Evolutionary conservation across 2,329 filamentous ascomycete genomes (phyloP), one percentile per base, ranked within the genome.

Genomic region (Colletotrichum sidae): DNA sequence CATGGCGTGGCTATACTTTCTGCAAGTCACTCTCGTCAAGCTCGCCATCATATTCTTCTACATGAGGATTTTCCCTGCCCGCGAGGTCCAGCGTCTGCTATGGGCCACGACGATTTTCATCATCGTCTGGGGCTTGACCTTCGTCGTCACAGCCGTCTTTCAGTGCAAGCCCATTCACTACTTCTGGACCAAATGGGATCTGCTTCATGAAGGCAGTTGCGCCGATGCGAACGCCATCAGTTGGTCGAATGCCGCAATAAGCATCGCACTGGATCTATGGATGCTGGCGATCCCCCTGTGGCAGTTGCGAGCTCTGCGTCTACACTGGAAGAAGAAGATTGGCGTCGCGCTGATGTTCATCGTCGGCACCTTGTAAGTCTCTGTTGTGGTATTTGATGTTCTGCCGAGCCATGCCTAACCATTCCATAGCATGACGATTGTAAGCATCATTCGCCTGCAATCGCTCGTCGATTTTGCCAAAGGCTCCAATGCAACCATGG

Each of bases 141-240:
- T 81, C 62, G 67, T 79, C 37, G 47, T 83, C 5, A 71, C 77
- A 2, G 77, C 74, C 8, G 69, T 83, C 10, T 82, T 85, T 53
- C 79, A 83, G 64, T 86, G 84, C 72, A 72, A 63, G 15, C 84
- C 84, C 0, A 74, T 86, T 35, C 71, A 70, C 8, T 81, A 77
- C 61, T 82, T 81, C 69, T 88, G 86, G 86, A 78, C 72, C 0
- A 72, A 72, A n/a, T 87, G 84, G 84, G 80, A 83, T 46, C 80
- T 79, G 2, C 69, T 79, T 63, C 76, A 80, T 46, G 38, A 72
- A 2, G 84, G 84, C 0, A 70, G 63, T 4, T 87, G 85, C 67
- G 72, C 82, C 10, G 76, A 82, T 53, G 72, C 79, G 52, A 84
- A 82, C 64, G 72, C 75, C 2, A 73, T 84, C 13, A 77, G 74